These are phyloP conservation scores for Fusarium setosum DNA, from an alignment of 2,329 filamentous ascomycete genomes.

Conservation along the genomic window DNA sequence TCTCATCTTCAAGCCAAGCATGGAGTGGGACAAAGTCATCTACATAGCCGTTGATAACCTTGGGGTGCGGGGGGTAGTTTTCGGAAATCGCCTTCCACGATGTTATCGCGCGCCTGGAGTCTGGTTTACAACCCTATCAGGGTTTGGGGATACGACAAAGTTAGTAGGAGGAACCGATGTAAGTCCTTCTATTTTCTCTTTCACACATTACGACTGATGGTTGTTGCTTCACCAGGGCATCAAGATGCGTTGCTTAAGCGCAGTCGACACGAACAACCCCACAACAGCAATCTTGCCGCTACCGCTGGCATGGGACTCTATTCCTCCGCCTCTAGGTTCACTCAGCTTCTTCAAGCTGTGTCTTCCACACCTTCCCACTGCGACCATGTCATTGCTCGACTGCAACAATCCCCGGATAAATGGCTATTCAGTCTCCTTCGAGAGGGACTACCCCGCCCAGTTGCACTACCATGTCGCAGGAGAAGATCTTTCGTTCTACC, in stretches of 20 bases:
- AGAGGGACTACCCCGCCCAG: slow-evolving; percentile 12
- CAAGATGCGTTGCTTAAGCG: too few species aligned
- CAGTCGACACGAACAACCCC: too few species aligned
- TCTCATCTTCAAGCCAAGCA: background rate
- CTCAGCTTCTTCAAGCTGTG: slow-evolving; percentile 4
- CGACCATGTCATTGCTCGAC: background rate
- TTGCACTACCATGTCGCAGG: background rate
- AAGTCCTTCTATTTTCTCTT: background rate
- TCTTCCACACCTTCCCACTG: background rate
- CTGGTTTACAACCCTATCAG: background rate
- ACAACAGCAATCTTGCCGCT: too few species aligned
- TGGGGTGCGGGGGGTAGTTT: background rate
- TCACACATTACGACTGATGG: background rate
- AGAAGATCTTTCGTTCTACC: background rate
- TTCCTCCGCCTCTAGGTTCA: background rate
- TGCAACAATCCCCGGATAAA: background rate
- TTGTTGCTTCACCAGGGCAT: background rate
- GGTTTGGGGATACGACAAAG: too few species aligned
- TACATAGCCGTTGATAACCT: slow-evolving; percentile 6
- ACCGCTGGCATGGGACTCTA: too few species aligned
- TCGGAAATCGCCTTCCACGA: background rate
- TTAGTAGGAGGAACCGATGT: background rate
- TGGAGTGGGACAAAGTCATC: background rate
- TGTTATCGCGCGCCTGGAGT: background rate
- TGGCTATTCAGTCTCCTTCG: slow-evolving; percentile 12